Conservation (phyloP, 345 rosid genomes). For the Tarenaya hassleriana region DNA sequence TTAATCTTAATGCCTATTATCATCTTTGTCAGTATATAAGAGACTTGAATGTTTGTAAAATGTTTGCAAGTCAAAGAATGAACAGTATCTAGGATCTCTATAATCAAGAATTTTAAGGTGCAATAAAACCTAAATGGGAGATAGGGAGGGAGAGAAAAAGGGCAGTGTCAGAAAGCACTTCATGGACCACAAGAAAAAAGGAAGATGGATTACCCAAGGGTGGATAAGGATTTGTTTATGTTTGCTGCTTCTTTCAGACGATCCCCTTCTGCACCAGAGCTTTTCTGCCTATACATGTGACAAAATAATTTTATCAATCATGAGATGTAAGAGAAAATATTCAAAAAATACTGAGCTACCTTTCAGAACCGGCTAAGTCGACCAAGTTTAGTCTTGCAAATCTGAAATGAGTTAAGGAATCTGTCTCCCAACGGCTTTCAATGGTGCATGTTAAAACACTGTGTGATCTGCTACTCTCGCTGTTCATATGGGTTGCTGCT, state of each 20-base stretch:
- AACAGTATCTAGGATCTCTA: background rate
- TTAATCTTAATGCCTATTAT: conserved; percentile 1
- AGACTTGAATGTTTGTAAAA: conserved; percentile 12
- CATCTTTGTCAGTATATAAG: conserved; percentile 7
- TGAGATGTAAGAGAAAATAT: conserved; percentile 8
- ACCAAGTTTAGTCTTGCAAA: conserved; percentile 93
- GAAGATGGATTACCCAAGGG: conserved; percentile 64
- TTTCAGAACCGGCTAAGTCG: conserved; percentile 96
- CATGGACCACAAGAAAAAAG: conserved; percentile 7
- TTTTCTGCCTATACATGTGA: conserved; percentile 68
- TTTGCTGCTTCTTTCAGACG: conserved; percentile 98
- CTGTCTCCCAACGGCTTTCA: conserved; percentile 88
- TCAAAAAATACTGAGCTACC: conserved; percentile 37
- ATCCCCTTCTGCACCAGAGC: conserved; percentile 96
- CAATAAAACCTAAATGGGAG: too few species aligned
- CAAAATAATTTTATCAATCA: conserved; percentile 15
- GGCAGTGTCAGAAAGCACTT: conserved; percentile 7
- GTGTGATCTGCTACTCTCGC: conserved; percentile 96
- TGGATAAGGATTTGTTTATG: conserved; percentile 86
- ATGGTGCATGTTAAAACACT: conserved; percentile 93
- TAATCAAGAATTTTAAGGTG: background rate
- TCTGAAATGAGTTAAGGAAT: conserved; percentile 69
- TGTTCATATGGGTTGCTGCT: conserved; percentile 86
- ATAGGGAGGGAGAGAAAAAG: too few species aligned
- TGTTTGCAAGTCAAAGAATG: background rate